phyloP scores from a whole-genome alignment of 2,329 filamentous ascomycete species.

The Talaromyces sp. region DNA sequence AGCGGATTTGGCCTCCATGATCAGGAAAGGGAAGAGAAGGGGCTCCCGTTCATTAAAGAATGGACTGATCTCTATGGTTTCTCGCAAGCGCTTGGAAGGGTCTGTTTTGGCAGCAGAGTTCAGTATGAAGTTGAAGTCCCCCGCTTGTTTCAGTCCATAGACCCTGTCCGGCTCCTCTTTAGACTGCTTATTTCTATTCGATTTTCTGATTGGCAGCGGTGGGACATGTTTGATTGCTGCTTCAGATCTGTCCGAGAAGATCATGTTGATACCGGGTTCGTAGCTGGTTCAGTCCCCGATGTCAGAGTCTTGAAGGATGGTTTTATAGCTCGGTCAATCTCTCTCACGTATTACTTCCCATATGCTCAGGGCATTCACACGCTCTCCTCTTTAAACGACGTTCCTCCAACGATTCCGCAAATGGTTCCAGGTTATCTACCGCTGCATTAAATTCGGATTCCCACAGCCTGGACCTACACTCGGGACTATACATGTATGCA shows the following conservation, averaged over 20 bases:
- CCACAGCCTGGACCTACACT: slow-evolving; percentile 13
- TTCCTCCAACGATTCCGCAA: neutral
- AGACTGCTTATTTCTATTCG: neutral
- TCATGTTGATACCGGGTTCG: slow-evolving; percentile 5
- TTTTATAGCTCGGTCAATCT: neutral
- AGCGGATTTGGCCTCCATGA: slow-evolving; percentile 17
- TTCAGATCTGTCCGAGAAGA: slow-evolving; percentile 15
- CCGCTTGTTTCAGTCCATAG: slow-evolving; percentile 14
- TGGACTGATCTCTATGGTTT: slow-evolving; percentile 13
- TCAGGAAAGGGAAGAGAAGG: slow-evolving; percentile 17
- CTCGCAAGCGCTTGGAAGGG: slow-evolving; percentile 1
- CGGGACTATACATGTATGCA: neutral
- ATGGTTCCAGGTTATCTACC: neutral
- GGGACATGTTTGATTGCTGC: slow-evolving; percentile 11
- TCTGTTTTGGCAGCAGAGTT: slow-evolving; percentile 5
- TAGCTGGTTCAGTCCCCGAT: neutral
- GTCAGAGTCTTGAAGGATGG: neutral
- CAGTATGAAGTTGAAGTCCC: slow-evolving; percentile 15
- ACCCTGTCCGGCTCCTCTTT: slow-evolving; percentile 15
- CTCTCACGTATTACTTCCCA: neutral
- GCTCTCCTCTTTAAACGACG: neutral
- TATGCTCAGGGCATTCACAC: slow-evolving; percentile 1
- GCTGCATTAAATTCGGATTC: slow-evolving; percentile 8
- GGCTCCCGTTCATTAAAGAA: slow-evolving; percentile 14
- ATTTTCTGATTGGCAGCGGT: neutral